phyloP scores from a whole-genome alignment of 2,329 filamentous ascomycete genomes.

The Chaetomium sp. region DNA sequence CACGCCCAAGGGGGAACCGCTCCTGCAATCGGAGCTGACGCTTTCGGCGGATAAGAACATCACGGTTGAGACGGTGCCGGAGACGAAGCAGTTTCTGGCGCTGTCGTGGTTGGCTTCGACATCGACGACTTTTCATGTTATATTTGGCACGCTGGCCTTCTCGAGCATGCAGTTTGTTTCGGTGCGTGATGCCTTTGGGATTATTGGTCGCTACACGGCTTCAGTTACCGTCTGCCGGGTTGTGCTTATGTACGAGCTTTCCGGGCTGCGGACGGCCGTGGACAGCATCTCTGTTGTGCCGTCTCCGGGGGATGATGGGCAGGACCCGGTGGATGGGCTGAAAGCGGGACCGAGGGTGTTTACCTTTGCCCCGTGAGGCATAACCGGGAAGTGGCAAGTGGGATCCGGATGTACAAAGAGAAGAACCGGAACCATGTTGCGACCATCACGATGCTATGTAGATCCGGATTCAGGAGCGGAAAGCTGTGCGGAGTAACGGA shows the following conservation, averaged over 20 bases:
- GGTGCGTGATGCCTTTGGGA: slow-evolving; percentile 20
- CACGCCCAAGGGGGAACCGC: neutral
- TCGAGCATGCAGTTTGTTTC: slow-evolving; percentile 25
- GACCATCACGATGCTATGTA: too few relatives aligned
- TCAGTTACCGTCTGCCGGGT: slow-evolving; percentile 23
- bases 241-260: slow-evolving; percentile 25
- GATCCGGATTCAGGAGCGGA: too few relatives aligned
- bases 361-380: slow-evolving; percentile 4
- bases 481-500: too few relatives aligned
- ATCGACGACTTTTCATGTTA: slow-evolving; percentile 22
- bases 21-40: neutral
- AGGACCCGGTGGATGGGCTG: neutral
- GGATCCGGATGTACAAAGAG: too few relatives aligned
- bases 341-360: neutral
- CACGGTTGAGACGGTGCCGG: slow-evolving; percentile 1
- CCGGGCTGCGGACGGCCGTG: slow-evolving; percentile 11
- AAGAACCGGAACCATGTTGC: too few relatives aligned
- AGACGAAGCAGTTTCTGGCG: neutral
- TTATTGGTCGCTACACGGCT: slow-evolving; percentile 23
- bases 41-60: neutral
- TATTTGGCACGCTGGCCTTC: slow-evolving; percentile 26
- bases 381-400: too few relatives aligned
- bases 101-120: slow-evolving; percentile 21
- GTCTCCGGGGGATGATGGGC: neutral
- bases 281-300: neutral